Percentiles rank a stretch among this genome's conserved stretches.
Evolutionary conservation across 441 rosid genomes (phyloP).

Genomic region (Gossypium schwendimanii): DNA sequence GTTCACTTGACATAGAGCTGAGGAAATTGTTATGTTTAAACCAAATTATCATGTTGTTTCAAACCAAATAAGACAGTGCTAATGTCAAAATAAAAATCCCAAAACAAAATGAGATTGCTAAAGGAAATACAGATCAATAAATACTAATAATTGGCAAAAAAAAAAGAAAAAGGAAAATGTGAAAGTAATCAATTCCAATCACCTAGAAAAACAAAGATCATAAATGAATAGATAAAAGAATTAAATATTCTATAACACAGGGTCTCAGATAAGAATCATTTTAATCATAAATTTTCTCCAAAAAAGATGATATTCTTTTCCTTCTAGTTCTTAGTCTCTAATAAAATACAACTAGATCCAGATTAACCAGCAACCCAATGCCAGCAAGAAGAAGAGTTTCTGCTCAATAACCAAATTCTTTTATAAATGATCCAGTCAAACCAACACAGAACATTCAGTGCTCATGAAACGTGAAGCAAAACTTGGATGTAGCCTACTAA

Average conservation of each 20-base stretch:
- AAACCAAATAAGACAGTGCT: neutral
- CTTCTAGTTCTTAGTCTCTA: neutral
- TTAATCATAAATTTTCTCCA: neutral
- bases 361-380: neutral
- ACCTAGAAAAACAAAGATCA: neutral
- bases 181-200: neutral
- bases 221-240: neutral
- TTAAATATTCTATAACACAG: neutral
- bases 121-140: neutral
- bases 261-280: neutral
- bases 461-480: neutral
- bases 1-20: conserved; percentile 63
- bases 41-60: neutral
- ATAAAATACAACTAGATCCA: neutral
- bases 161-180: neutral
- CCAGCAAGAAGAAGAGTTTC: neutral
- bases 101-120: neutral
- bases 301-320: neutral
- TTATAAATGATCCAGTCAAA: neutral
- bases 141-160: neutral
- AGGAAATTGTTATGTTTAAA: neutral
- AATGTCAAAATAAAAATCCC: neutral
- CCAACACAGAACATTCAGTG: neutral
- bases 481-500: neutral
- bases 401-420: neutral